Evolutionary conservation across 2,329 filamentous ascomycete species (phyloP), one percentile per base, ranked within the genome.

Genomic region (Diaporthe batatas): DNA sequence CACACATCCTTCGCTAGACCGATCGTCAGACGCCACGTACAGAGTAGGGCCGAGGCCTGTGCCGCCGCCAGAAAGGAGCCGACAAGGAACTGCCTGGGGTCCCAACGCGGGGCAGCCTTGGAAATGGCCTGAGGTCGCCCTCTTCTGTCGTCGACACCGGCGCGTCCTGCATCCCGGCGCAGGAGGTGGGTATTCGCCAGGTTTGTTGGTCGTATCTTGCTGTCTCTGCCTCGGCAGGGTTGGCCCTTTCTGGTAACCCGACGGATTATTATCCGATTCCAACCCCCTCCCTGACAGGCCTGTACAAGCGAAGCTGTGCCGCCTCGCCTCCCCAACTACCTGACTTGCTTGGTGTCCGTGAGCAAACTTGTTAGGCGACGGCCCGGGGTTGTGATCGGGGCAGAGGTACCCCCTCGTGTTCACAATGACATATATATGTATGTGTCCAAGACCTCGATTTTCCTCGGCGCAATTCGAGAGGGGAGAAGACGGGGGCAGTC

Each of bases 51-150:
- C 62, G 62, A 65, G 16, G 29, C 29, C 62, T 51, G 32, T 29
- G 62, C 62, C 44, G 44, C 62, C 32, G 21, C 29, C 62, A 12
- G 62, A 51, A 32, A 65, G 62, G 62, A 51, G 21, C 3, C 44
- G 47, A 67, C 47, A 67, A 49, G 62, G 62, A 25, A 23, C 14
- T 53, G 62, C 62, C 62, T 67, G 62, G 62, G 47, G 62, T 39
- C 1, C 23, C 11, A 53, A 67, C 32, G 62, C 62, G 62, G 47
- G 62, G 47, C 47, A 53, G 62, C 32, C 62, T 67, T 67, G 62
- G 62, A 67, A 53, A 67, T 67, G 47, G 62, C 47, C 47, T 67
- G 62, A 53, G 62, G 62, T 67, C 21, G n/a, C 62, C 62, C 62
- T 67, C 62, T 39, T 67, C 62, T 32, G 62, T 34, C 47, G 47